Evolutionary conservation across 2,329 filamentous ascomycete genomes (phyloP), one percentile per base, ranked within the genome.

Genomic region (Aspergillus ochraceoroseus): DNA sequence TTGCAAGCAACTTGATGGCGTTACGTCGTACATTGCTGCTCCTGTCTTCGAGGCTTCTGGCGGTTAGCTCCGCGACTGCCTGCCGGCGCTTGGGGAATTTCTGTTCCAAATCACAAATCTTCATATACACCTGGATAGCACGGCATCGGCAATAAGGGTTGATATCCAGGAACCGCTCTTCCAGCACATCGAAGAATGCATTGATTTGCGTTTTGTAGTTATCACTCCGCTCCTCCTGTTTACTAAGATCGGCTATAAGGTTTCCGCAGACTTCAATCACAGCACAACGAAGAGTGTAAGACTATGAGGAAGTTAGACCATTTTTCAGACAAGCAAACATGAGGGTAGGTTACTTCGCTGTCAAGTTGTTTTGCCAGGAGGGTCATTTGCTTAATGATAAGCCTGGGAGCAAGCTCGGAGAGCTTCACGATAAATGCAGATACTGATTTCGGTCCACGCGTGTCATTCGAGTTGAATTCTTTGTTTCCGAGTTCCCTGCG

Each of bases 331-430:
- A 4, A 12, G 17, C 14, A 30, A 12, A 7, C 9, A 11, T n/a
- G 13, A n/a, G 13, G n/a, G 12, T 19, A 11, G n/a, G 32, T 26
- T 70, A 85, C 83, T 70, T 98, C 92, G 71, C 87, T 95, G 58
- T 98, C 92, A 11, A 98, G 73, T 54, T 96, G 83, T 63, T 95
- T 96, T 7, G 90, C 88, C 22, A 98, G 73, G 62, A 94, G 79
- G 2, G 88, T 94, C 80, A 98, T 95, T 63, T 98, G 90, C 68
- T 95, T 95, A 57, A 95, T 95, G 40, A 98, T 89, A 15, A 95
- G 71, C 46, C 89, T 80, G 3, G 94, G 92, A 2, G 86, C 85
- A 44, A 98, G 74, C 62, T 96, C 92, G 0, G 92, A 96, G 18
- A 98, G 76, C 60, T 90, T 94, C 42, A 89, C 78, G 53, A 98